Base-by-base conservation (phyloP, 139 green algal species). In the Gonium pectorale region DNA sequence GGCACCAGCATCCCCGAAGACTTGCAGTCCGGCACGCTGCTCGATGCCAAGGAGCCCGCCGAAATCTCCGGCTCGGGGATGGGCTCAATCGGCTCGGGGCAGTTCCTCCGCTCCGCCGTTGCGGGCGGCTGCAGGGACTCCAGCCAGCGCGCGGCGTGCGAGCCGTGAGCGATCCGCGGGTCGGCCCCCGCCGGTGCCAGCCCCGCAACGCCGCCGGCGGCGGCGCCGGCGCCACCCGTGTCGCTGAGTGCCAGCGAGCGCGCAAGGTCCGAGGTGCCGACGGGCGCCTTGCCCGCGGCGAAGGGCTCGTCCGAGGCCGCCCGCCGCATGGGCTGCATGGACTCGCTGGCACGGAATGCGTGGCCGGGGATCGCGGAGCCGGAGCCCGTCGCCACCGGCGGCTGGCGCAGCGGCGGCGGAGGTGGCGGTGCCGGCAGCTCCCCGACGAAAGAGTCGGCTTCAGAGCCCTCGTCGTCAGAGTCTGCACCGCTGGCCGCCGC, bases 261-360 rank as follows among this genome's bases (percentile, higher is more conserved):
- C 35, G 22, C 21, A 19, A 51, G 35, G 13, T 46, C 35, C 35
- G 19, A 9, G 13, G n/a, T 37, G 37, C 22, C 3, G 40, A 9
- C 8, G 22, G 15, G 67, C 37, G 24, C 24, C 7, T 2, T 19
- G 21, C 33, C 11, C 26, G 33, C 22, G 33, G 67, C 40, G 21
- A 38, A 11, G 21, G 44, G 70, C 46, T 64, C 27, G 9, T 66
- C 46, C n/a, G 70, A 79, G 8, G 24, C 70, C 15, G 70, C 46
- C 44, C 70, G 70, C 22, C 70, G 70, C 70, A 79, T 31, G 46
- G 46, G 51, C 68, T 54, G 27, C 56, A 26, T 31, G 17, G 56
- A 29, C 21, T 8, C 21, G 8, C 15, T 21, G 17, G 56, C 56
- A n/a, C n/a, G n/a, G n/a, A n/a, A n/a, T n/a, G n/a, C n/a, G 56